Evolutionary conservation across 2,329 filamentous ascomycete species (phyloP), one percentile per base, ranked within the genome.

Genomic region (Ophiostoma sp.): DNA sequence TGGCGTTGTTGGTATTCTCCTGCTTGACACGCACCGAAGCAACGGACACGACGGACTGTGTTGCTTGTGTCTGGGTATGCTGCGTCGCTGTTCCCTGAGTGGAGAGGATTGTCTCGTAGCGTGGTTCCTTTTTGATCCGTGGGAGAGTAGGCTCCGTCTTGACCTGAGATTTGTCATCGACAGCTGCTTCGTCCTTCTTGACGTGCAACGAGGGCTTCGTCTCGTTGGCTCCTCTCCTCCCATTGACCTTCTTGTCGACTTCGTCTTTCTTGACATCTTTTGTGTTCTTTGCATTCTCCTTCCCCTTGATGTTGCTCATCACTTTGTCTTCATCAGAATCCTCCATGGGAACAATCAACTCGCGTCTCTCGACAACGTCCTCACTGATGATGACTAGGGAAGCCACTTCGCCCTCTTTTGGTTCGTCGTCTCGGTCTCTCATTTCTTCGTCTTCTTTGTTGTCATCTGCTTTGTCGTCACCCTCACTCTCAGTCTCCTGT

Each of bases 401-500:
- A 22, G 72, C 64, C 39, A 74, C 42, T 42, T 64, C 57, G 19
- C 71, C 71, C 22, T 70, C 61, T 31, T 33, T 39, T 36, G 28
- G 48, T 3, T 45, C 36, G 19, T 48, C 31, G 6, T 48, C 69
- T 61, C n/a, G 55, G 3, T 9, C 57, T 15, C 69, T 61, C 25
- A 48, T 11, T 45, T 8, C 28, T 25, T 48, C 42, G n/a, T 48
- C 59, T n/a, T 12, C 25, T 25, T 70, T n/a, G n/a, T n/a, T n/a
- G n/a, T n/a, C n/a, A n/a, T n/a, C n/a, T n/a, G n/a, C n/a, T n/a
- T n/a, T n/a, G n/a, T 48, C 69, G 17, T 72, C 74, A 2, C 55
- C 70, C 11, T 76, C 73, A n/a, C 50, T 55, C 64, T 75, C 74
- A 28, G 72, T 74, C 55, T 71, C 66, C 6, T 75, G 52, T 15